Percentiles rank a stretch among this genome's conserved stretches.
Conservation (phyloP, 371 early-diverging fungal species). For the Mucor mucedo region DNA sequence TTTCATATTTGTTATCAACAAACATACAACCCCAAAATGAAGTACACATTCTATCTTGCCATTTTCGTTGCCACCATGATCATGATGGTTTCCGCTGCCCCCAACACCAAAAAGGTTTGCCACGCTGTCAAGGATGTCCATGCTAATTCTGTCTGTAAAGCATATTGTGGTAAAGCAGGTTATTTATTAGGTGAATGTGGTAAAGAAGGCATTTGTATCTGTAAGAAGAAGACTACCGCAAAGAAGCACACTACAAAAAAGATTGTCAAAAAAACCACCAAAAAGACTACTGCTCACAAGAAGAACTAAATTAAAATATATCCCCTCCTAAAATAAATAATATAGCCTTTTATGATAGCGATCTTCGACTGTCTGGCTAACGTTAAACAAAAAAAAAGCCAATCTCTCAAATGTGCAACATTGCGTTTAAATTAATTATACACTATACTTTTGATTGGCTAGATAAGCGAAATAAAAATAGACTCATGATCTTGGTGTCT, state of each 20-base stretch:
- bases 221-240: conserved; percentile 14
- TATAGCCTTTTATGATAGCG: too few relatives aligned
- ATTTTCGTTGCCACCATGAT: conserved; percentile 12
- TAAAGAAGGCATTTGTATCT: conserved; percentile 26
- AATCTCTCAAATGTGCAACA: too few relatives aligned
- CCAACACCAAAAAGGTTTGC: conserved; percentile 15
- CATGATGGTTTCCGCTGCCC: conserved; percentile 12
- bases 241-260: background rate
- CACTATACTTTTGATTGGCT: too few relatives aligned
- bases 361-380: too few relatives aligned
- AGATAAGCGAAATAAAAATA: too few relatives aligned
- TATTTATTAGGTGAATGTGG: conserved; percentile 33
- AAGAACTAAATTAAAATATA: too few relatives aligned
- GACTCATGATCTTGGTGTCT: too few relatives aligned
- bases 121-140: conserved; percentile 22
- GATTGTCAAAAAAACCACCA: background rate
- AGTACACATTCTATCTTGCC: conserved; percentile 10
- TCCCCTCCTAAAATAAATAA: too few relatives aligned
- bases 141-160: conserved; percentile 26
- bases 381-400: too few relatives aligned
- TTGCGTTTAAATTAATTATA: too few relatives aligned
- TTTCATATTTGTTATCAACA: background rate
- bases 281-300: background rate
- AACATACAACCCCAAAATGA: conserved; percentile 15
- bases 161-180: conserved; percentile 21